Conservation (phyloP, 495 filamentous ascomycete genomes). For the Penicillium salamii region DNA sequence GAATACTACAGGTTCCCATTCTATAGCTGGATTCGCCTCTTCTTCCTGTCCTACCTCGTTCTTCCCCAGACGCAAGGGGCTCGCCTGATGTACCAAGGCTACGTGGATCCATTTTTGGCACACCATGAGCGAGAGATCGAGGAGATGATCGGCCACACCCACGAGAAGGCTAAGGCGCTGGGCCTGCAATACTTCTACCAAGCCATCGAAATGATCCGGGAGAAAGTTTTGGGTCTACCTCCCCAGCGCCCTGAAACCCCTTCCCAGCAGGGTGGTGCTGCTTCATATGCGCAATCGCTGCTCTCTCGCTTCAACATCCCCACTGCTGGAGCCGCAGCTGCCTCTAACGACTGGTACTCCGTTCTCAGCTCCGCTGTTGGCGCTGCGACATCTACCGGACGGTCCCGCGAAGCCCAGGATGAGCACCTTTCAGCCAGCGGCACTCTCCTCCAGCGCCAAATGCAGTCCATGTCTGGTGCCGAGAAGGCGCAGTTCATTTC, state of each 20-base stretch:
- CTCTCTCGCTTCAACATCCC: conserved; percentile 86
- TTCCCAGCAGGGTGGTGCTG: conserved; percentile 43
- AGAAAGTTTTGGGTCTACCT: conserved; percentile 67
- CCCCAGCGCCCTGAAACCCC: conserved; percentile 52
- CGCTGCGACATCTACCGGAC: conserved; percentile 39
- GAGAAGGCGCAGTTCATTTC: conserved; percentile 70
- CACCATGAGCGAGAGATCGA: conserved; percentile 91
- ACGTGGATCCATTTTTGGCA: conserved; percentile 84
- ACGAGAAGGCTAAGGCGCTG: conserved; percentile 74
- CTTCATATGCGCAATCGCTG: conserved; percentile 72
- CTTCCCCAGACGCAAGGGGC: conserved; percentile 96
- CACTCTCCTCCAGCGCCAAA: conserved; percentile 63
- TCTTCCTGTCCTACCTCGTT: conserved; percentile 90
- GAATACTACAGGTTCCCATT: conserved; percentile 69
- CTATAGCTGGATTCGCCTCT: conserved; percentile 87
- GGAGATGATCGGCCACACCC: conserved; percentile 74
- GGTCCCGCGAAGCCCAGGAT: conserved; percentile 47
- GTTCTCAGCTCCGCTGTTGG: conserved; percentile 63
- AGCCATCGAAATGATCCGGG: conserved; percentile 70
- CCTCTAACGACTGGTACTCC: conserved; percentile 62
- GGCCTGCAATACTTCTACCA: conserved; percentile 81
- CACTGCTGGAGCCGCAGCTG: conserved; percentile 23
- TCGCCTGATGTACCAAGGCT: conserved; percentile 73
- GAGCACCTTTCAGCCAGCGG: conserved; percentile 56
- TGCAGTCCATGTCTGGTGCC: conserved; percentile 51